Percentiles rank a stretch among this genome's conserved stretches.
These are phyloP conservation scores for Amanita jacksonii DNA, from an alignment of 768 basidiomycete species.

Conservation along the genomic window DNA sequence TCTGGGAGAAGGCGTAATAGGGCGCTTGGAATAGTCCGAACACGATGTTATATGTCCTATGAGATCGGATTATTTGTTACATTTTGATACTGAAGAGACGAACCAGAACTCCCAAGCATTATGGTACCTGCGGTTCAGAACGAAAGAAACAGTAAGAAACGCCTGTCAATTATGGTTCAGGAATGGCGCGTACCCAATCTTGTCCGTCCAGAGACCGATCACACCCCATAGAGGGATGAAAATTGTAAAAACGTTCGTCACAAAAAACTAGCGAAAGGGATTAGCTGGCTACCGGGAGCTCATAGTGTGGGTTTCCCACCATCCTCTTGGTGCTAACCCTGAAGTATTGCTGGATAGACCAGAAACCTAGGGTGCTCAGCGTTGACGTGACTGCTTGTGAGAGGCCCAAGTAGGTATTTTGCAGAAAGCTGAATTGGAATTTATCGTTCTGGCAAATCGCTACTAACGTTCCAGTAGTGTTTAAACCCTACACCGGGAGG, in stretches of 20 bases:
- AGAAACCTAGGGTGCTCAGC: conserved; percentile 63
- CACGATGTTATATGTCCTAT: conserved; percentile 69
- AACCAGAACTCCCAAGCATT: conserved; percentile 86
- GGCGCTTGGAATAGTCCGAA: conserved; percentile 81
- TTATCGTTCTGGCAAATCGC: conserved; percentile 70
- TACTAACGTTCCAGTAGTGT: conserved; percentile 70
- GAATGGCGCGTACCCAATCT: conserved; percentile 44
- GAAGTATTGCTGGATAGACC: conserved; percentile 75
- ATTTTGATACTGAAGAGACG: neutral
- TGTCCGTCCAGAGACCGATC: conserved; percentile 76
- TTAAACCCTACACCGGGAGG: conserved; percentile 47
- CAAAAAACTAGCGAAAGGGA: conserved; percentile 45
- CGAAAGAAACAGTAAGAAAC: too few relatives aligned
- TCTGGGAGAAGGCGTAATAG: conserved; percentile 80
- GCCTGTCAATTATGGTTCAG: too few relatives aligned
- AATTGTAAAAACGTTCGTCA: conserved; percentile 69
- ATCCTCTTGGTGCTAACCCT: conserved; percentile 77
- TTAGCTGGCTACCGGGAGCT: neutral
- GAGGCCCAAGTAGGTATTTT: conserved; percentile 72
- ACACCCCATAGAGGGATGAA: conserved; percentile 81
- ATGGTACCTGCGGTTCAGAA: too few relatives aligned
- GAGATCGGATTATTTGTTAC: neutral
- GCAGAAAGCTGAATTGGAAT: conserved; percentile 72
- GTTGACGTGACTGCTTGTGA: conserved; percentile 71
- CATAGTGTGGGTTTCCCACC: conserved; percentile 30